Evolutionary conservation across 2,329 filamentous ascomycete genomes (phyloP).

Genomic region (Hymenoscyphus fructigenus): DNA sequence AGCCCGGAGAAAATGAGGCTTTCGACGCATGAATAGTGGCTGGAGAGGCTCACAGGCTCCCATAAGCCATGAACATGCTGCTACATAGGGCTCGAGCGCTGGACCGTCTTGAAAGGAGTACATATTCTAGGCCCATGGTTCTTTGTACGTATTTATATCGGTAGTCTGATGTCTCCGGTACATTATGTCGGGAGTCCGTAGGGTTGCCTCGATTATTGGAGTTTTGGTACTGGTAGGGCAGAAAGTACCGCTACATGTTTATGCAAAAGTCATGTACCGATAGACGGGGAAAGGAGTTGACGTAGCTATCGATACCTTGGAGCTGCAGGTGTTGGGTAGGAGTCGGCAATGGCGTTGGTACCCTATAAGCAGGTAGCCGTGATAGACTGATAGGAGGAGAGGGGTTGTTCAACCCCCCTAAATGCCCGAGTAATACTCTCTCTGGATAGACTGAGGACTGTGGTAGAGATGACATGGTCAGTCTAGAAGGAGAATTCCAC

Average conservation of each 20-base stretch:
- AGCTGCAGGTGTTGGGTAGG: conserved; percentile 1
- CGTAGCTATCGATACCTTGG: background rate
- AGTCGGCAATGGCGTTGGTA: background rate
- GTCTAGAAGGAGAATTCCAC: background rate
- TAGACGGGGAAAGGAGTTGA: background rate
- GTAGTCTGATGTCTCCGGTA: conserved; percentile 2
- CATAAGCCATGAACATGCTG: conserved; percentile 13
- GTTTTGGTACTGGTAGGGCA: background rate
- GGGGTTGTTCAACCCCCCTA: background rate
- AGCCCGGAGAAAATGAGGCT: background rate
- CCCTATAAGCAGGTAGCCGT: conserved; percentile 3
- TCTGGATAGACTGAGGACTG: background rate
- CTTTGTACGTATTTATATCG: background rate
- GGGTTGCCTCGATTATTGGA: background rate
- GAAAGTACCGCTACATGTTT: background rate
- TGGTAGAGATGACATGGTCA: background rate
- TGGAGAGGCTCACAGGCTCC: conserved; percentile 6
- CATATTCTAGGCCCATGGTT: background rate
- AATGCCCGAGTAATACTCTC: background rate
- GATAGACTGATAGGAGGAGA: conserved; percentile 4
- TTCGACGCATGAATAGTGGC: conserved; percentile 10
- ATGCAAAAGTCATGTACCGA: conserved; percentile 3
- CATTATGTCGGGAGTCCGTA: background rate
- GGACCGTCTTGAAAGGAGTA: background rate
- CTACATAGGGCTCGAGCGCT: conserved; percentile 12